Evolutionary conservation across 139 green algal species (phyloP), one percentile per base, ranked within the genome.

Genomic region (Micromonas pusilla): DNA sequence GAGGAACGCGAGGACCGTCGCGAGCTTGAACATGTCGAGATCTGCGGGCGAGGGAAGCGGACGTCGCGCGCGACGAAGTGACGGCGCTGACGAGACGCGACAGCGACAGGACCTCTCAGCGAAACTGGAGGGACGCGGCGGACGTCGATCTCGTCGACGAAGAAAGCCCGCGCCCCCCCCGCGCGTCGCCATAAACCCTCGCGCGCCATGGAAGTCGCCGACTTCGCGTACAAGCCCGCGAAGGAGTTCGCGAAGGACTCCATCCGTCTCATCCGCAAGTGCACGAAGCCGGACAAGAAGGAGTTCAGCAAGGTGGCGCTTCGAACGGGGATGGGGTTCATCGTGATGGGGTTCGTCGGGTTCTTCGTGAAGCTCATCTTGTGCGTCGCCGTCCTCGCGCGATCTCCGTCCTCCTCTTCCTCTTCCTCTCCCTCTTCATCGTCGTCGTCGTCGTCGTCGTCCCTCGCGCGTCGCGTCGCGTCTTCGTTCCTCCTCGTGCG

Each of bases 311-410:
- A 26, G 30, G 30, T 76, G 19, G 31, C 36, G 19, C 30, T 52
- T 6, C 36, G 53, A 5, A 72, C 33, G 39, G 60, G 74, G 19
- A 66, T 81, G 30, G 93, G 93, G 37, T 97, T 98, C 73, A 70
- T 96, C 13, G 87, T 97, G 0, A 96, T 97, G 91, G 93, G 93
- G 31, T 97, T 97, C 87, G 94, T 98, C 66, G 93, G 93, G 33
- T 98, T 98, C 86, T 98, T 98, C 73, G 93, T 98, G 25, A 98
- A 98, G 87, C 86, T 97, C 0, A 88, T 98, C 9, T 98, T 88
- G 63, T 70, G 63, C 28, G 63, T 70, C 21, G 9, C 16, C 45
- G 9, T 16, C 45, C 45, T 16, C 45, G 45, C 45, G 9, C 45
- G 45, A 9, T 9, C 45, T 16, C 45, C 45, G 45, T 23, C 45